These are phyloP conservation scores for Epichloe gansuensis DNA, from an alignment of 2,329 filamentous ascomycete species.

Conservation along the genomic window DNA sequence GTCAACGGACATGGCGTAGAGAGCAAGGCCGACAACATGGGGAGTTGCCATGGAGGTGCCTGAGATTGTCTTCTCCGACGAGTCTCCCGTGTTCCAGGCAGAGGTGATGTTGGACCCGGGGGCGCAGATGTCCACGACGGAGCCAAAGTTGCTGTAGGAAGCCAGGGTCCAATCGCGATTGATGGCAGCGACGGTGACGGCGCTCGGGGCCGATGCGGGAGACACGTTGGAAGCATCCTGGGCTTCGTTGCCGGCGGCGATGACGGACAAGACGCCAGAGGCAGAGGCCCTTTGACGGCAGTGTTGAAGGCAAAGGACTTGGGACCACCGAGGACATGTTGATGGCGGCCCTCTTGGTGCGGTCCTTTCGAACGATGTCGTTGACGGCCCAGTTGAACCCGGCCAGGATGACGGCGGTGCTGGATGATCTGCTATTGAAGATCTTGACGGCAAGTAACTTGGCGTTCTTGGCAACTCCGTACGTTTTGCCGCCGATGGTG, in stretches of 20 bases:
- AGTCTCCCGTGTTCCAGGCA: slow-evolving; percentile 19
- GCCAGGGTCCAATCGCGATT: slow-evolving; percentile 22
- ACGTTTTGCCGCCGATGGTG: slow-evolving; percentile 10
- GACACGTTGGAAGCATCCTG: slow-evolving; percentile 8
- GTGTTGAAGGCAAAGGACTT: slow-evolving; percentile 8
- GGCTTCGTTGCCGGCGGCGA: slow-evolving; percentile 14
- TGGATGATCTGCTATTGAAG: slow-evolving; percentile 14
- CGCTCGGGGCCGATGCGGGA: slow-evolving; percentile 13
- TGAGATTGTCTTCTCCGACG: slow-evolving; percentile 24
- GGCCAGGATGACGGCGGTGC: slow-evolving; percentile 16
- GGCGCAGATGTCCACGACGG: slow-evolving; percentile 31
- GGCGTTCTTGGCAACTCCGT: slow-evolving; percentile 26
- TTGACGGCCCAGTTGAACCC: slow-evolving; percentile 24
- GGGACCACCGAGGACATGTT: slow-evolving; percentile 30
- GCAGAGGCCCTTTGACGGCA: slow-evolving; percentile 13
- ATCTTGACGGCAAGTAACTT: slow-evolving; percentile 32
- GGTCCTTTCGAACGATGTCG: slow-evolving; percentile 19
- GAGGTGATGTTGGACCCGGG: slow-evolving; percentile 31
- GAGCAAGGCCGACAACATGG: slow-evolving; percentile 38
- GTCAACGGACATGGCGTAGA: slow-evolving; percentile 21
- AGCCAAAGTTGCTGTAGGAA: slow-evolving; percentile 34
- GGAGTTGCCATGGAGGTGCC: slow-evolving; percentile 44
- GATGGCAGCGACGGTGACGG: slow-evolving; percentile 18
- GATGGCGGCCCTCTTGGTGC: slow-evolving; percentile 24
- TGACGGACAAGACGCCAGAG: slow-evolving; percentile 27